Percentiles rank a stretch among this genome's conserved stretches.
Conservation (phyloP, 495 filamentous ascomycete genomes). For the Penicillium crystallinum region DNA sequence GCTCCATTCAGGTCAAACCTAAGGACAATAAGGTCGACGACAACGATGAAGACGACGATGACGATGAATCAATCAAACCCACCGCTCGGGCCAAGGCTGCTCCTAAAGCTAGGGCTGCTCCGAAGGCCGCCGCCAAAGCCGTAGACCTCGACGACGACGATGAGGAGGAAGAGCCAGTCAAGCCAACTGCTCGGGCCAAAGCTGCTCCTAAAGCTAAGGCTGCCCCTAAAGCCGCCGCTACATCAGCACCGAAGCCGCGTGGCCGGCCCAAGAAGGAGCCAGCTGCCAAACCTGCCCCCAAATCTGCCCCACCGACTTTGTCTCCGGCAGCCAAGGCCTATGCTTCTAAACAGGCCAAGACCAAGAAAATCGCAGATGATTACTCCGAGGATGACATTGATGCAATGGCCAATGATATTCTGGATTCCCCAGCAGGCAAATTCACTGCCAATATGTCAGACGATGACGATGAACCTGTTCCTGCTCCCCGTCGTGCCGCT, state of each 20-base stretch:
- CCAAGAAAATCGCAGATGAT: conserved; percentile 37
- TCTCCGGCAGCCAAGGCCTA: conserved; percentile 82
- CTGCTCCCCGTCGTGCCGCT: conserved; percentile 32
- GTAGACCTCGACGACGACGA: not conserved
- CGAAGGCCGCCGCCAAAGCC: conserved; percentile 24
- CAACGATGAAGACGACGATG: conserved; percentile 58
- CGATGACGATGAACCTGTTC: conserved; percentile 32
- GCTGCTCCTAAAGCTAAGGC: conserved; percentile 21
- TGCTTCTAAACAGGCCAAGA: conserved; percentile 64
- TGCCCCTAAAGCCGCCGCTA: conserved; percentile 12
- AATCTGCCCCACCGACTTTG: conserved; percentile 46
- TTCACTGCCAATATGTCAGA: conserved; percentile 25
- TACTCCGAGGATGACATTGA: conserved; percentile 47
- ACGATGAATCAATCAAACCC: conserved; percentile 33
- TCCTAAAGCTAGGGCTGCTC: conserved; percentile 22
- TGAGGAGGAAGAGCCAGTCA: conserved; percentile 8
- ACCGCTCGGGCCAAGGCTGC: conserved; percentile 24
- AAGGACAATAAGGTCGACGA: conserved; percentile 51
- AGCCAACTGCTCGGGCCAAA: conserved; percentile 28
- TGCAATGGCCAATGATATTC: conserved; percentile 52
- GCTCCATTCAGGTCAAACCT: conserved; percentile 49
- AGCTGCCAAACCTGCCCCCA: conserved; percentile 27
- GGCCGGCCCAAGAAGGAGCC: conserved; percentile 46
- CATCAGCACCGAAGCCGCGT: conserved; percentile 29
- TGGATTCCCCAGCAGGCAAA: conserved; percentile 45